A percentile compares a stretch with the other conserved stretches of the same genome.
These are phyloP conservation scores for Didymella arachidicola DNA, from an alignment of 2,329 filamentous ascomycete genomes.

Conservation along the genomic window DNA sequence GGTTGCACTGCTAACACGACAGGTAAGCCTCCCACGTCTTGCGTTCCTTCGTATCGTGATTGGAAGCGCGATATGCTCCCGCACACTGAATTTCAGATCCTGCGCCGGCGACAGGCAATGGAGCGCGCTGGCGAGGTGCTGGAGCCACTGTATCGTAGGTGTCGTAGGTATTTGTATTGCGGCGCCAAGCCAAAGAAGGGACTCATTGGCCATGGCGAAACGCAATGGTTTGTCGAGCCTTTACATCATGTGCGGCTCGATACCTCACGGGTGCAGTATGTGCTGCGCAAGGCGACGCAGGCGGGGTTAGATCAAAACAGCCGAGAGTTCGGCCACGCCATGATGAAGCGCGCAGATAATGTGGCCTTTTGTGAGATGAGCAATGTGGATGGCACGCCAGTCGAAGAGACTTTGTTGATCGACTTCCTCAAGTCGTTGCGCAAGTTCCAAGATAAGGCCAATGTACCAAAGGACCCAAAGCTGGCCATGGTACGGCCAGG, in stretches of 20 bases:
- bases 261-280: not conserved
- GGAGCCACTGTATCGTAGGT: not conserved
- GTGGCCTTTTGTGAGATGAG: slow-evolving; percentile 8
- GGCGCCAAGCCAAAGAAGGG: not conserved
- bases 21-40: not conserved
- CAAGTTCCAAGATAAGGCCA: not conserved
- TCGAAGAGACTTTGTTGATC: not conserved
- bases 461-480: not conserved
- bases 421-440: not conserved
- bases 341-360: not conserved
- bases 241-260: slow-evolving; percentile 1
- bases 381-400: slow-evolving; percentile 6
- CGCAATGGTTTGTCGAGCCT: not conserved
- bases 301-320: not conserved
- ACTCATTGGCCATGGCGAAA: slow-evolving; percentile 3
- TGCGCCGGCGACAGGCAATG: slow-evolving; percentile 11
- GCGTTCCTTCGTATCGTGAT: not conserved
- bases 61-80: slow-evolving; percentile 5
- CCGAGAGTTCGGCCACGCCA: not conserved
- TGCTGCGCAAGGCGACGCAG: slow-evolving; percentile 5
- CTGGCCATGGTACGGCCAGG: not conserved
- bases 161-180: not conserved
- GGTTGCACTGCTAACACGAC: not conserved
- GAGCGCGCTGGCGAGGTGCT: slow-evolving; percentile 7
- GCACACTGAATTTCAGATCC: slow-evolving; percentile 5